phyloP scores from a whole-genome alignment of 2,329 filamentous ascomycete species.

The Sporothrix pseudoabietina region DNA sequence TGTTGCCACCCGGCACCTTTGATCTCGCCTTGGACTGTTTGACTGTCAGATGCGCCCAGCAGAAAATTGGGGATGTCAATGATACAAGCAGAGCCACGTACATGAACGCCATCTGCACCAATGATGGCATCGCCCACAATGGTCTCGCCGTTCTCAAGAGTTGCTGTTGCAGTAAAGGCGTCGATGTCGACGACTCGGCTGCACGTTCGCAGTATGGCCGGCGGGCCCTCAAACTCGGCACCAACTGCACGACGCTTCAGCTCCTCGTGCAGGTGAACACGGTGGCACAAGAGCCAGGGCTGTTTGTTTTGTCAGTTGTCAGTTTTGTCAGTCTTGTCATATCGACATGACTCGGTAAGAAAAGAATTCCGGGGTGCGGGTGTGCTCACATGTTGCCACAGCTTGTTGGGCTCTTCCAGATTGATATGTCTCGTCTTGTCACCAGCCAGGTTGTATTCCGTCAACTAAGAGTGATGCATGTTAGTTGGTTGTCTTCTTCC shows the following conservation, averaged over 20 bases:
- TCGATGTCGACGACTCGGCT: conserved; percentile 51
- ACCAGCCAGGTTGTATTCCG: conserved; percentile 35
- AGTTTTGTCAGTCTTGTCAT: neutral
- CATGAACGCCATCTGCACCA: conserved; percentile 57
- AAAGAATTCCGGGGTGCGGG: too few species aligned
- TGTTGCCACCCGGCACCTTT: conserved; percentile 34
- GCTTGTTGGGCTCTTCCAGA: conserved; percentile 44
- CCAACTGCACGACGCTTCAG: conserved; percentile 51
- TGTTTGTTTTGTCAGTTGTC: neutral
- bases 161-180: conserved; percentile 44
- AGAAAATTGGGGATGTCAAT: too few species aligned
- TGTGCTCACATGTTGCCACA: conserved; percentile 48
- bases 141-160: conserved; percentile 48
- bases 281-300: conserved; percentile 56
- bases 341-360: too few species aligned
- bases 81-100: conserved; percentile 27
- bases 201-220: conserved; percentile 44
- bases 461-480: neutral
- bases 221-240: conserved; percentile 42
- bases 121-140: conserved; percentile 53
- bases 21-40: conserved; percentile 39
- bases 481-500: too few species aligned
- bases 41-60: neutral
- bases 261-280: conserved; percentile 54
- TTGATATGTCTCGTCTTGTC: conserved; percentile 37